A percentile compares a stretch with the other conserved stretches of the same genome.
phyloP scores from a whole-genome alignment of 768 basidiomycete species.

The Cantharellus anzutake region DNA sequence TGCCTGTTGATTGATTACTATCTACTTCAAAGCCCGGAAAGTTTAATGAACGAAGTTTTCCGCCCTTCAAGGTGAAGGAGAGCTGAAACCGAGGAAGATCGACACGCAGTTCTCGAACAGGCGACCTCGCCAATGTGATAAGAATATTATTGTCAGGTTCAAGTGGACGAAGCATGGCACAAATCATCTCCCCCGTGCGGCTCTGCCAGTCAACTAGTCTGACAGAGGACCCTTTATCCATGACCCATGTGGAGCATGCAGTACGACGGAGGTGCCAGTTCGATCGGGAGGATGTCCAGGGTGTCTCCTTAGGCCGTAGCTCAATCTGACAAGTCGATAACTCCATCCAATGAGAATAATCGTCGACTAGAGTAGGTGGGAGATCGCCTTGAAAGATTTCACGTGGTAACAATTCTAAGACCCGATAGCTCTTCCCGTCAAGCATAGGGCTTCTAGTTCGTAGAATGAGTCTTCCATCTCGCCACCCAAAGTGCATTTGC shows the following conservation, averaged over 20 bases:
- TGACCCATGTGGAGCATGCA: not conserved
- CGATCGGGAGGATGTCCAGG: not conserved
- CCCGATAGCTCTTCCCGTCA: not conserved
- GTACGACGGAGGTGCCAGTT: not conserved
- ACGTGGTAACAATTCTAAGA: not conserved
- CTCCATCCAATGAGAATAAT: not conserved
- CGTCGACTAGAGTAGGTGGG: not conserved
- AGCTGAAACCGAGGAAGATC: constrained; percentile 23
- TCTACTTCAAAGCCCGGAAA: constrained; percentile 20
- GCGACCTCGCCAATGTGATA: not conserved
- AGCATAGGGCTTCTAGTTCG: not conserved
- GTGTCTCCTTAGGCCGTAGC: not conserved
- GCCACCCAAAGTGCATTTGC: not conserved
- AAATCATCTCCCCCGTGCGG: not conserved
- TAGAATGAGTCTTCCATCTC: not conserved
- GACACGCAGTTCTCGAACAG: constrained; percentile 10
- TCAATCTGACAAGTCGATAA: not conserved
- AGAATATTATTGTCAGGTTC: not conserved
- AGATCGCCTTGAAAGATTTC: not conserved
- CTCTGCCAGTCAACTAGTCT: not conserved
- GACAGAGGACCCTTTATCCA: not conserved
- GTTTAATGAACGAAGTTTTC: constrained; percentile 24
- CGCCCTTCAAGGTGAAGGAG: constrained; percentile 16
- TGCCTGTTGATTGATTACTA: constrained; percentile 21
- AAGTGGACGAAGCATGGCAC: not conserved